A percentile compares a stretch with the other conserved stretches of the same genome.
Evolutionary conservation across 306 rosid species (phyloP).

Genomic region (Cucurbita argyrosperma): DNA sequence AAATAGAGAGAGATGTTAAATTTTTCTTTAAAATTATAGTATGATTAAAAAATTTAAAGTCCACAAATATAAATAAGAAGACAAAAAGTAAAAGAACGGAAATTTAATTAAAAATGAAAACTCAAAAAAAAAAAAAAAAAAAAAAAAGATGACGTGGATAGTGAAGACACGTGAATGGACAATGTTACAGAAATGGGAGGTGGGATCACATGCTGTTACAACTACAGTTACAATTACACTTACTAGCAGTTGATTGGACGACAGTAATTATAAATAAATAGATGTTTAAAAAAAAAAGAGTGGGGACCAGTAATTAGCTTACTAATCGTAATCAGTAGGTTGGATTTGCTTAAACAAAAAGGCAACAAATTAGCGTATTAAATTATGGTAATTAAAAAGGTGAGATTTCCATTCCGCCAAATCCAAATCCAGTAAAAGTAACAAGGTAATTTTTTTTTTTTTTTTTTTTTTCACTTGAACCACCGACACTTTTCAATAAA

Average conservation of each 20-base stretch:
- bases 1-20: too few relatives aligned
- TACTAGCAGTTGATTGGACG: background rate
- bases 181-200: background rate
- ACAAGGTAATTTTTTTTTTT: background rate
- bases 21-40: too few relatives aligned
- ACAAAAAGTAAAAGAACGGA: too few relatives aligned
- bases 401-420: background rate
- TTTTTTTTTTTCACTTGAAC: too few relatives aligned
- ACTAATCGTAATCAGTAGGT: background rate
- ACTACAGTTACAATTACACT: background rate
- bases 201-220: conserved; percentile 3
- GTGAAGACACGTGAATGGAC: background rate
- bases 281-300: background rate
- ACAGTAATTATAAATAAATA: background rate
- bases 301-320: background rate
- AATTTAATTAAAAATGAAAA: too few relatives aligned
- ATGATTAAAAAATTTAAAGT: too few relatives aligned
- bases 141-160: background rate
- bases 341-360: conserved; percentile 1
- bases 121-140: too few relatives aligned
- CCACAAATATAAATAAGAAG: too few relatives aligned
- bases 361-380: background rate
- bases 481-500: too few relatives aligned
- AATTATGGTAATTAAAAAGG: background rate
- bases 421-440: background rate